phyloP scores from a whole-genome alignment of 257 asterid genomes.

The Primulina tabacum region DNA sequence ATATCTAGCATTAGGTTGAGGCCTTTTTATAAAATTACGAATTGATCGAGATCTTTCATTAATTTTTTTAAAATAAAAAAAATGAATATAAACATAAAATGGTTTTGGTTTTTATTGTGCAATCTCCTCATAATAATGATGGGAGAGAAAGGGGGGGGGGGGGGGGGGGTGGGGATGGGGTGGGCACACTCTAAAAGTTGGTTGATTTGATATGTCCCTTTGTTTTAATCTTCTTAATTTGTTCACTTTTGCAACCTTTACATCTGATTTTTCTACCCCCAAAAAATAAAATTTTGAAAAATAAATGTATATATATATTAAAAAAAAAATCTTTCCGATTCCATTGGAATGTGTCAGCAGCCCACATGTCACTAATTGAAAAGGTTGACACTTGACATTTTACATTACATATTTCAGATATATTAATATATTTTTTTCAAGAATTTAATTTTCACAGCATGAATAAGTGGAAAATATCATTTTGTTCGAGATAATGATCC shows the following conservation, averaged over 20 bases:
- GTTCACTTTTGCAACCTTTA: constrained; percentile 40
- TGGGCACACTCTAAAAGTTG: constrained; percentile 42
- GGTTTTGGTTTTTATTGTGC: neutral
- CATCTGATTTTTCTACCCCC: constrained; percentile 32
- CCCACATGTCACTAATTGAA: neutral
- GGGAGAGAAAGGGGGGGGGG: neutral
- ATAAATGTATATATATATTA: neutral
- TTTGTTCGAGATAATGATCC: neutral
- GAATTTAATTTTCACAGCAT: neutral
- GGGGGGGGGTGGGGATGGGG: neutral
- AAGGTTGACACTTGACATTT: constrained; percentile 2
- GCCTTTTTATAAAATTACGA: no score
- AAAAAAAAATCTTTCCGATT: constrained; percentile 40
- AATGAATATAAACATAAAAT: no score
- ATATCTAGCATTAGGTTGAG: no score
- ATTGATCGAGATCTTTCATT: no score
- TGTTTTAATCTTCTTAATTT: constrained; percentile 37
- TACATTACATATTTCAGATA: no score
- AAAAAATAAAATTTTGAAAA: no score
- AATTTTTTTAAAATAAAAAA: no score
- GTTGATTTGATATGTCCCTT: constrained; percentile 54
- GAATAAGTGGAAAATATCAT: neutral
- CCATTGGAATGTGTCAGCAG: constrained; percentile 36
- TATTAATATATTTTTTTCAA: no score
- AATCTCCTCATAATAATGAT: constrained; percentile 1